Evolutionary conservation across 2,329 filamentous ascomycete species (phyloP).

Genomic region (Epichloe baconii): DNA sequence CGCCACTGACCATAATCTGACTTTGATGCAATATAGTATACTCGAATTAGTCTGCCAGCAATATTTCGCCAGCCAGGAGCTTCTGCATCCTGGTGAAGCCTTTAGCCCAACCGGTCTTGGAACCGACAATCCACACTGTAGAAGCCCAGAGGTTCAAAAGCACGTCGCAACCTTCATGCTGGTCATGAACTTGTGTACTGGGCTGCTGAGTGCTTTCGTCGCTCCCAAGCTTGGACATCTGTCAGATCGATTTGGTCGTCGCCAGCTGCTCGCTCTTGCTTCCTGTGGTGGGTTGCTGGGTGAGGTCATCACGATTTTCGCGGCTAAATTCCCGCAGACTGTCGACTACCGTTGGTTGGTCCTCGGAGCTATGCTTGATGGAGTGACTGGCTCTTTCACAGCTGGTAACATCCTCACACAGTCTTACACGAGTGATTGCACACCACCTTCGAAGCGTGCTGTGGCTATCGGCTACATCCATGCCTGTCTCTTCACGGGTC

Average conservation of each 20-base stretch:
- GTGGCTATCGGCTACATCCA: conserved; percentile 85
- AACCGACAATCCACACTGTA: conserved; percentile 65
- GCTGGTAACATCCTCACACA: conserved; percentile 63
- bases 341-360: conserved; percentile 71
- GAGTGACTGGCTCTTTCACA: conserved; percentile 79
- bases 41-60: conserved; percentile 70
- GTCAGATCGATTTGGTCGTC: conserved; percentile 78
- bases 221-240: conserved; percentile 73
- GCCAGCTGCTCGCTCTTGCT: conserved; percentile 57
- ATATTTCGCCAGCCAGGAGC: conserved; percentile 59
- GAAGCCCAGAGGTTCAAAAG: conserved; percentile 63
- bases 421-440: conserved; percentile 85
- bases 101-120: conserved; percentile 45
- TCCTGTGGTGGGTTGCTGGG: conserved; percentile 60
- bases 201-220: conserved; percentile 65
- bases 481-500: conserved; percentile 75
- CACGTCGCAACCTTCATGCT: conserved; percentile 68
- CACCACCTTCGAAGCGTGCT: conserved; percentile 62
- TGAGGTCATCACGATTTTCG: conserved; percentile 67
- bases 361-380: conserved; percentile 65
- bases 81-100: conserved; percentile 37
- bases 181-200: conserved; percentile 59
- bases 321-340: conserved; percentile 59
- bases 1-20: neutral
- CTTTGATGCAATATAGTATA: conserved; percentile 34